phyloP scores from a whole-genome alignment of 129 eudicot species.

The Artemisia tridentata region DNA sequence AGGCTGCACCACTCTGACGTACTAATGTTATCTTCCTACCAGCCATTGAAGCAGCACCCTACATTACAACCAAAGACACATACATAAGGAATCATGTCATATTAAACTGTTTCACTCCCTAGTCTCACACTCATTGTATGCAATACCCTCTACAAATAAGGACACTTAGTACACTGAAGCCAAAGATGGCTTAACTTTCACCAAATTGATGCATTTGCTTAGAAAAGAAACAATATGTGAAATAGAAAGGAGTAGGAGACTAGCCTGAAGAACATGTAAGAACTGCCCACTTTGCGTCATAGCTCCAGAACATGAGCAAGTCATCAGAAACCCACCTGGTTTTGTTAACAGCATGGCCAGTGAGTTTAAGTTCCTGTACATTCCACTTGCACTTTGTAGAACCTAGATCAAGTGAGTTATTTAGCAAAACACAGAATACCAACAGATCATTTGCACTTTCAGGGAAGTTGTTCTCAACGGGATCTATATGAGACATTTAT shows the following conservation, averaged over 20 bases:
- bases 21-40: conserved; percentile 67
- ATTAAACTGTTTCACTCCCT: not conserved
- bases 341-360: conserved; percentile 82
- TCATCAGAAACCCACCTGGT: conserved; percentile 84
- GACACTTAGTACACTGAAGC: too few relatives aligned
- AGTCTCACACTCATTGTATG: too few relatives aligned
- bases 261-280: conserved; percentile 69
- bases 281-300: conserved; percentile 95
- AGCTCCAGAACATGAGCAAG: conserved; percentile 99
- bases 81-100: conserved; percentile 4
- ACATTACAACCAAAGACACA: not conserved
- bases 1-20: conserved; percentile 85
- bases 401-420: conserved; percentile 44
- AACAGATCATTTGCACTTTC: too few relatives aligned
- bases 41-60: conserved; percentile 86
- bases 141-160: too few relatives aligned
- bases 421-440: conserved; percentile 11
- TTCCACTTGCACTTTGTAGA: conserved; percentile 85
- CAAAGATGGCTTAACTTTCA: not conserved
- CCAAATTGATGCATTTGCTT: not conserved
- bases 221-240: not conserved
- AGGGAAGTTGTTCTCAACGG: too few relatives aligned
- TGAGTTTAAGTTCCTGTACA: conserved; percentile 89
- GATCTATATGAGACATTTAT: not conserved
- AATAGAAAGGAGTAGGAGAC: conserved; percentile 15